A percentile compares a stretch with the other conserved stretches of the same genome.
Evolutionary conservation across 306 rosid genomes (phyloP).

Genomic region (Sesbania bispinosa): DNA sequence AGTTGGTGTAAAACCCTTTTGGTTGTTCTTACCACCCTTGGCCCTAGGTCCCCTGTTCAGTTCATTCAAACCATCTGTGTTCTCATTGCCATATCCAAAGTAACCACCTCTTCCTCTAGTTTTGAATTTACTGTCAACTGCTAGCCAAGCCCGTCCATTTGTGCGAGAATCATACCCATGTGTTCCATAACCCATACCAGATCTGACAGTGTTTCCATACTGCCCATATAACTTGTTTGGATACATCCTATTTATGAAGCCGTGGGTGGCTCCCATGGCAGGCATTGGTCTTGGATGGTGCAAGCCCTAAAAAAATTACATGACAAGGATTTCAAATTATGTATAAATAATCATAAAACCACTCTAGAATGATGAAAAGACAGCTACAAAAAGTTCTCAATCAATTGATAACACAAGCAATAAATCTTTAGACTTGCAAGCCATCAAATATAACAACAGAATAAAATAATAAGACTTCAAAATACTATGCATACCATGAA

Average conservation of each 20-base stretch:
- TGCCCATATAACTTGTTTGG: slow-evolving; percentile 74
- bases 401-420: neutral
- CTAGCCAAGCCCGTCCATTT: slow-evolving; percentile 77
- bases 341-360: neutral
- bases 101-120: slow-evolving; percentile 87
- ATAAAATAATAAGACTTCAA: neutral
- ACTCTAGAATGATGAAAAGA: neutral
- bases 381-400: neutral
- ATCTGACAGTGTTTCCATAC: slow-evolving; percentile 69
- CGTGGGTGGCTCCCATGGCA: slow-evolving; percentile 62
- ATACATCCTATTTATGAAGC: slow-evolving; percentile 69
- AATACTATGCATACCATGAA: slow-evolving; percentile 52
- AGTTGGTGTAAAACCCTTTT: slow-evolving; percentile 56
- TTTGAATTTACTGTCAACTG: slow-evolving; percentile 80
- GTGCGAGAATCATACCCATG: slow-evolving; percentile 81
- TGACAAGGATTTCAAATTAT: neutral
- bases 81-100: slow-evolving; percentile 83
- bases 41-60: slow-evolving; percentile 90
- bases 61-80: slow-evolving; percentile 86
- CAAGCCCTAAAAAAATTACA: slow-evolving; percentile 50
- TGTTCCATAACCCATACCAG: slow-evolving; percentile 79
- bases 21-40: slow-evolving; percentile 76
- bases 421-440: neutral
- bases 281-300: slow-evolving; percentile 88
- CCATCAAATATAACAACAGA: neutral